Conservation (phyloP, 371 early-diverging fungal genomes). For the Ecytonucleospora hepatopenaei region DNA sequence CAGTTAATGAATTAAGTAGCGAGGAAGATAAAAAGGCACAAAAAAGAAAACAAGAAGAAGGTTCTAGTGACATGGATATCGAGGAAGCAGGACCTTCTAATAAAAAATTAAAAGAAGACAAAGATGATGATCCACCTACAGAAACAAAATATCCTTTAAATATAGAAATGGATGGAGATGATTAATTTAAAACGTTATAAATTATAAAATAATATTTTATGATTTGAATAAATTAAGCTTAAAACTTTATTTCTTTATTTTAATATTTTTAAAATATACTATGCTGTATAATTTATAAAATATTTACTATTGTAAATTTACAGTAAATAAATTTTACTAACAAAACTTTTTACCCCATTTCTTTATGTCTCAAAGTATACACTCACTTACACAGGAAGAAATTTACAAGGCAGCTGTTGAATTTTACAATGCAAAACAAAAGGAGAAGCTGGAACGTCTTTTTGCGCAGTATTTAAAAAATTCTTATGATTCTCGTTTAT, state of each 20-base stretch:
- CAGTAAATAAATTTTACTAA: not conserved
- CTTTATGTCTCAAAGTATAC: not conserved
- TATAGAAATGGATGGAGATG: too few relatives aligned
- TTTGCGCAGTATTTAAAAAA: conserved; percentile 36
- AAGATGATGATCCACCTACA: too few relatives aligned
- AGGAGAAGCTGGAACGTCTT: conserved; percentile 32
- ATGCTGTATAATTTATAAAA: not conserved
- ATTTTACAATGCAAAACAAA: conserved; percentile 20
- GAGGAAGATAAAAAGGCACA: too few relatives aligned
- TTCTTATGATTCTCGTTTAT: conserved; percentile 34
- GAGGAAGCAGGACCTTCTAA: too few relatives aligned
- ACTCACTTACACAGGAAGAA: not conserved
- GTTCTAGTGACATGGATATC: too few relatives aligned
- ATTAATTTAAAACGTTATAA: too few relatives aligned
- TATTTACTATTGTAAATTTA: not conserved
- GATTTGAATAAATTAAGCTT: too few relatives aligned
- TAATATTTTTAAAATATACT: not conserved
- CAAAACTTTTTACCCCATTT: not conserved
- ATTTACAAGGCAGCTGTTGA: not conserved
- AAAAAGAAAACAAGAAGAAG: too few relatives aligned
- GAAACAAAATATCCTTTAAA: too few relatives aligned
- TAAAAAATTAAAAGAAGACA: too few relatives aligned
- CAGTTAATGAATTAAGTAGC: too few relatives aligned
- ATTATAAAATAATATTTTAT: too few relatives aligned
- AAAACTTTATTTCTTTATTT: not conserved